Evolutionary conservation across 1,284 basidiomycete species (phyloP).

Genomic region (Ustilago tritici): DNA sequence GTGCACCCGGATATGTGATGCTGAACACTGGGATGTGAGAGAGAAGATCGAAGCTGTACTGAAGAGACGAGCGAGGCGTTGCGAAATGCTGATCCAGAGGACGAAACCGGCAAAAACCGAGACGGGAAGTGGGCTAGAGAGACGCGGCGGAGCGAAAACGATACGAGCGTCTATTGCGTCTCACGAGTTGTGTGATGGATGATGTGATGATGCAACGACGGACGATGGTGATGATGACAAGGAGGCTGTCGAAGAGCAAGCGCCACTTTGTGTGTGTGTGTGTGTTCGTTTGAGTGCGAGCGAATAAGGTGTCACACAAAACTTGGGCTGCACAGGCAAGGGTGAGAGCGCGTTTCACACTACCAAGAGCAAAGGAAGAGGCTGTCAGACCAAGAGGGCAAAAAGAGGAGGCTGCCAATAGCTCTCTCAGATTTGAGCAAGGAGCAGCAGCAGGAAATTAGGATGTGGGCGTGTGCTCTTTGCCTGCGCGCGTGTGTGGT

Average conservation of each 20-base stretch:
- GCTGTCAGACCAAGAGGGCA: background rate
- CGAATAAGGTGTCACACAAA: conserved; percentile 21
- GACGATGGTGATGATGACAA: background rate
- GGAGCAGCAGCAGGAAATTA: background rate
- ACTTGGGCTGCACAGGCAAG: background rate
- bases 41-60: background rate
- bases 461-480: conserved; percentile 9
- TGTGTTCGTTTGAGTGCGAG: conserved; percentile 2
- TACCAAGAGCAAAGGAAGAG: background rate
- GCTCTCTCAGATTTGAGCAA: background rate
- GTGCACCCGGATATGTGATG: background rate
- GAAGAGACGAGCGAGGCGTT: background rate
- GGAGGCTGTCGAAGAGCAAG: conserved; percentile 5
- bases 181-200: background rate
- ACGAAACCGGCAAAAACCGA: background rate
- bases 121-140: background rate
- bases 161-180: background rate
- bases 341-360: conserved; percentile 7
- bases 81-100: conserved; percentile 8
- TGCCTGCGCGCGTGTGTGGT: no score
- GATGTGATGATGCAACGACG: conserved; percentile 2
- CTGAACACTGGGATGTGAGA: background rate
- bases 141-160: background rate
- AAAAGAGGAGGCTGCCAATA: background rate
- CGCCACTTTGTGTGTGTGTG: background rate